Conservation (phyloP, 768 basidiomycete genomes). For the Auricularia cornea region DNA sequence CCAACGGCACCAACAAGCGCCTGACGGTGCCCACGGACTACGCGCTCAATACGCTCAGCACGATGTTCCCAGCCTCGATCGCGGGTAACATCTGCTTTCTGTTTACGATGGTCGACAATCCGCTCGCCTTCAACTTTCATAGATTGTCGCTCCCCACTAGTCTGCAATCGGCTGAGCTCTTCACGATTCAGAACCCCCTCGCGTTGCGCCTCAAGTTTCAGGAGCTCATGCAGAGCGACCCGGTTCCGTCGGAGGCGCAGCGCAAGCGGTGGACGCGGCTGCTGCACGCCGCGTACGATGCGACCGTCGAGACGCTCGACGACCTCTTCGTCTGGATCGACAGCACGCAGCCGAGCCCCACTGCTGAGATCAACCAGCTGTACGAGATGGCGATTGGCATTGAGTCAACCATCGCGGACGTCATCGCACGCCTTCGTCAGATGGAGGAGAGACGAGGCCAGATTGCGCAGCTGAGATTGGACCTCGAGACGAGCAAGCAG, state of each 20-base stretch:
- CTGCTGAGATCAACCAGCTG: neutral
- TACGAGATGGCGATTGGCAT: neutral
- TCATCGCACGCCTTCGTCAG: neutral
- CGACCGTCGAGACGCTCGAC: neutral
- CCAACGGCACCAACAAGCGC: constrained; percentile 20
- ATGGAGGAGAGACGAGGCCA: neutral
- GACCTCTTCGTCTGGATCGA: neutral
- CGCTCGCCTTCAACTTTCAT: constrained; percentile 16
- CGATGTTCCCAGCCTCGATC: constrained; percentile 19
- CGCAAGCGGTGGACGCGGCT: neutral
- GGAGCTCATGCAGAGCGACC: neutral
- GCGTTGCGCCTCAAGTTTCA: neutral
- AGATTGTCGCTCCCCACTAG: constrained; percentile 9
- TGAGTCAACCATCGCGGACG: neutral
- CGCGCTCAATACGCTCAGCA: constrained; percentile 15
- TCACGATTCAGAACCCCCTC: constrained; percentile 1
- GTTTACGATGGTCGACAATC: constrained; percentile 15
- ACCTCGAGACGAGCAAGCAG: neutral
- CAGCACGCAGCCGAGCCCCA: neutral
- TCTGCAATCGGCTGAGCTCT: constrained; percentile 6
- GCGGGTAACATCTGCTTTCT: constrained; percentile 20
- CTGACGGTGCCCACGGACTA: constrained; percentile 19
- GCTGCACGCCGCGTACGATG: neutral
- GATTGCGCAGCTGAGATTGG: neutral
- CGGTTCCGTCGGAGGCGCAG: neutral